Percentiles rank a stretch among this genome's conserved stretches.
These are phyloP conservation scores for Rhodotorula sp. DNA, from an alignment of 1,284 basidiomycete genomes.

Conservation along the genomic window DNA sequence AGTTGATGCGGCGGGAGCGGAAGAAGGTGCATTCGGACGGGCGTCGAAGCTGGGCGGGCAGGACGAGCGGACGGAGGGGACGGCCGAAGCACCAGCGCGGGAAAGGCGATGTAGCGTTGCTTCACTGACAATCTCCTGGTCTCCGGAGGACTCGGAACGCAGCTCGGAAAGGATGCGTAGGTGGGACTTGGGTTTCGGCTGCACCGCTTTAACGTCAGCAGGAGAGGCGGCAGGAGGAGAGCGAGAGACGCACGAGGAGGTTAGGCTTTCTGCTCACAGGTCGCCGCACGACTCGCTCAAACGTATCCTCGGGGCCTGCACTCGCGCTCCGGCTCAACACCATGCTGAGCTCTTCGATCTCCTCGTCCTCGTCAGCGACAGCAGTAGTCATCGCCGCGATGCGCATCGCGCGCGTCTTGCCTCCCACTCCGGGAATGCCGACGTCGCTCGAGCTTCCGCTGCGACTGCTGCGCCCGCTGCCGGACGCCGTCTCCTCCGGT, in stretches of 20 bases:
- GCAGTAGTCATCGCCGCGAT: conserved; percentile 9
- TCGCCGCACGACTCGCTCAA: conserved; percentile 22
- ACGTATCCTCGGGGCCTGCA: conserved; percentile 12
- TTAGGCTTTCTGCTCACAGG: conserved; percentile 37
- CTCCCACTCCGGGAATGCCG: neutral
- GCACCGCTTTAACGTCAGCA: neutral
- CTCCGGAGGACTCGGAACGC: conserved; percentile 23
- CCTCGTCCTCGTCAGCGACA: conserved; percentile 21
- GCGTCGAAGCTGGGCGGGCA: conserved; percentile 3
- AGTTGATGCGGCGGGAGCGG: neutral
- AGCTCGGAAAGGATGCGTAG: conserved; percentile 35
- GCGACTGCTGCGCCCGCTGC: conserved; percentile 24
- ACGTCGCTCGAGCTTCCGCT: conserved; percentile 22
- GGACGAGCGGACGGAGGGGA: conserved; percentile 16
- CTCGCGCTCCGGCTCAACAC: conserved; percentile 29
- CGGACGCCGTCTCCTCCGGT: conserved; percentile 16
- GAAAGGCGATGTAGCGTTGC: conserved; percentile 38
- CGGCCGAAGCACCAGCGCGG: conserved; percentile 27
- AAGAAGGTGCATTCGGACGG: neutral
- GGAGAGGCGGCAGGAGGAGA: neutral
- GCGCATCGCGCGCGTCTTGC: neutral
- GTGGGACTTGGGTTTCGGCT: conserved; percentile 42
- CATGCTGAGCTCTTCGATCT: conserved; percentile 21
- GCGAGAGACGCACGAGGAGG: conserved; percentile 24
- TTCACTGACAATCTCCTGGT: conserved; percentile 37